Conservation (phyloP, 495 filamentous ascomycete species). For the Penicillium angulare region DNA sequence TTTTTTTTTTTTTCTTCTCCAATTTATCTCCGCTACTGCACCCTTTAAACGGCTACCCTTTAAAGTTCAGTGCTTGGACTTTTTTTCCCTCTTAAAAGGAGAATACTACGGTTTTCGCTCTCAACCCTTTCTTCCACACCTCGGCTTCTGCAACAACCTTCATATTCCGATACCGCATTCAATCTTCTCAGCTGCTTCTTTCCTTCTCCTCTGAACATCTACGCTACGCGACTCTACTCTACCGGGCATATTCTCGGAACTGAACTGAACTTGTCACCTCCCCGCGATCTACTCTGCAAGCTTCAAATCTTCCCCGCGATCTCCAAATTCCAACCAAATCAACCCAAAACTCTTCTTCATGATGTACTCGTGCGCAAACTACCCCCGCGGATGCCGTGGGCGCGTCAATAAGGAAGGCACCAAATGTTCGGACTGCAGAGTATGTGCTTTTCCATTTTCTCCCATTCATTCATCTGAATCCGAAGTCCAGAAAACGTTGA, state of each 20-base stretch:
- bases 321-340: background rate
- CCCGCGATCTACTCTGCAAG: background rate
- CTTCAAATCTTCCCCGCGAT: slow-evolving; percentile 3
- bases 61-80: slow-evolving; percentile 12
- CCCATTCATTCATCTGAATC: too few relatives aligned
- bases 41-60: too few relatives aligned
- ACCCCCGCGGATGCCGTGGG: slow-evolving; percentile 51
- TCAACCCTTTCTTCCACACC: background rate
- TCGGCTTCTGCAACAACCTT: background rate
- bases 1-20: background rate
- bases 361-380: slow-evolving; percentile 52
- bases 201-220: too few relatives aligned
- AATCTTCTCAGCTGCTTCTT: background rate
- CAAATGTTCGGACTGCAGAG: slow-evolving; percentile 48
- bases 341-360: background rate
- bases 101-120: slow-evolving; percentile 1
- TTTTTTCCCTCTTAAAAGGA: slow-evolving; percentile 7
- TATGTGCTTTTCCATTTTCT: too few relatives aligned
- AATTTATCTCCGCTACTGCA: slow-evolving; percentile 4
- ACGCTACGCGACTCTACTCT: too few relatives aligned
- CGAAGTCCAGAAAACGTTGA: background rate
- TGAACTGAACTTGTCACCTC: background rate
- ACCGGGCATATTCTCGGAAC: too few relatives aligned
- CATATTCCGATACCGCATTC: background rate
- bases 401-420: slow-evolving; percentile 43